These are phyloP conservation scores for Emmonsiellopsis sp. DNA, from an alignment of 2,329 filamentous ascomycete species.

Conservation along the genomic window DNA sequence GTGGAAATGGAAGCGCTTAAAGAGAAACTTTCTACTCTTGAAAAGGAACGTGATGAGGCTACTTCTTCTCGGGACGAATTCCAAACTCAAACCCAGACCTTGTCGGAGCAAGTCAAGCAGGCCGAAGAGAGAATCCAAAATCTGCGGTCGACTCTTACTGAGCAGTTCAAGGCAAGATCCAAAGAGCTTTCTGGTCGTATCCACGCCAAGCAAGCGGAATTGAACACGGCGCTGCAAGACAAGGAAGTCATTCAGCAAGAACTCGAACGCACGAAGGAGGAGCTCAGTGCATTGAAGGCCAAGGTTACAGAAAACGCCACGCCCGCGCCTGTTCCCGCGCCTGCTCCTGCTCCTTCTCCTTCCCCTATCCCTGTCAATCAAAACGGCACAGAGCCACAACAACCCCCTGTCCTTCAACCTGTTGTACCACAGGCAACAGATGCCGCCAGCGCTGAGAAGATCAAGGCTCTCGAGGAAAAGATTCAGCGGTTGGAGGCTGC, in stretches of 20 bases:
- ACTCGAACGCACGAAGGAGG: slow-evolving; percentile 52
- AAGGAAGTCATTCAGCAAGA: slow-evolving; percentile 62
- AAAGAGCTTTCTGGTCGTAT: slow-evolving; percentile 60
- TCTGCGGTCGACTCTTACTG: slow-evolving; percentile 36
- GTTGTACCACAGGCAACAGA: slow-evolving; percentile 13
- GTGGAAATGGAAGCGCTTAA: slow-evolving; percentile 86
- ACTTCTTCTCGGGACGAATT: slow-evolving; percentile 42
- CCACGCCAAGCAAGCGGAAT: slow-evolving; percentile 41
- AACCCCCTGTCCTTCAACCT: slow-evolving; percentile 21
- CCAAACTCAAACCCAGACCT: slow-evolving; percentile 40
- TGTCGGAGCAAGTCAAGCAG: slow-evolving; percentile 40
- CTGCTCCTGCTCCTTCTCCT: slow-evolving; percentile 26
- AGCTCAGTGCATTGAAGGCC: slow-evolving; percentile 40
- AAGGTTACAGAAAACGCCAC: slow-evolving; percentile 46
- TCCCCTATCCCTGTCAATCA: slow-evolving; percentile 40
- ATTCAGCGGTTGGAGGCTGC: slow-evolving; percentile 45
- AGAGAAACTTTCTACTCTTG: slow-evolving; percentile 58
- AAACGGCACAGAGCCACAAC: slow-evolving; percentile 39
- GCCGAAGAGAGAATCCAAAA: slow-evolving; percentile 44
- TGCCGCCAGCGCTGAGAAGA: slow-evolving; percentile 45
- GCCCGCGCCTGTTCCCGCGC: slow-evolving; percentile 8
- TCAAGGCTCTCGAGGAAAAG: slow-evolving; percentile 53
- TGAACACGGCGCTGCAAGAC: slow-evolving; percentile 46
- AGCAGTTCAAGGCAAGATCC: slow-evolving; percentile 46
- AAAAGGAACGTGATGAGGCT: slow-evolving; percentile 60